Percentiles rank a stretch among this genome's conserved stretches.
Evolutionary conservation across 192 early-diverging fungal species (phyloP).

Genomic region (Umbelopsis sp.): DNA sequence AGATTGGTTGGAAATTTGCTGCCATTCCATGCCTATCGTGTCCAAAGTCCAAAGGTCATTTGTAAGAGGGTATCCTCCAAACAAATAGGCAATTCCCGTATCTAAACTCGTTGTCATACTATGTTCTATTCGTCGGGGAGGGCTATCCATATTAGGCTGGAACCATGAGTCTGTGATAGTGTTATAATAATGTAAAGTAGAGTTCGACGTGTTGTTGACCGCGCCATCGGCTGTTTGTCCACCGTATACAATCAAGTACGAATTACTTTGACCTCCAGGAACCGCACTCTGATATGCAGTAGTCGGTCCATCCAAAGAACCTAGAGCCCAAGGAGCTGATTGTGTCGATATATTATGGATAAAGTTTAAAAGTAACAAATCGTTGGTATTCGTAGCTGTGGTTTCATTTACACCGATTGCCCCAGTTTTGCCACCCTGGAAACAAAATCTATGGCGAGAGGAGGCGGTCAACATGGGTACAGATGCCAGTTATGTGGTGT

Average conservation of each 20-base stretch:
- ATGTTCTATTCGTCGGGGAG: constrained; percentile 20
- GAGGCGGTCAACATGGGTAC: neutral
- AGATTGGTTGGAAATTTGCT: neutral
- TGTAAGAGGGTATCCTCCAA: constrained; percentile 26
- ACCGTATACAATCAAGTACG: constrained; percentile 24
- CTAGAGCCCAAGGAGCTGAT: constrained; percentile 6
- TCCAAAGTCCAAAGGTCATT: constrained; percentile 27
- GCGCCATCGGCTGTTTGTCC: constrained; percentile 17
- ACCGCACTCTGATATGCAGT: constrained; percentile 22
- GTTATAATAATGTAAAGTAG: neutral
- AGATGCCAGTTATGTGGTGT: neutral
- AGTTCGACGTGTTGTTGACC: neutral
- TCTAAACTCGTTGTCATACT: constrained; percentile 13
- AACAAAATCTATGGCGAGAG: constrained; percentile 14
- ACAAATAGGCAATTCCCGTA: constrained; percentile 22
- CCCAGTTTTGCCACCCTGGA: constrained; percentile 22
- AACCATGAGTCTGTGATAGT: neutral
- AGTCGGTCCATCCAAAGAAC: constrained; percentile 16
- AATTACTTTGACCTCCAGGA: constrained; percentile 22
- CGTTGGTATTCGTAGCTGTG: constrained; percentile 15
- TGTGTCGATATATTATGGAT: neutral
- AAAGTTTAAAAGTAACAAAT: neutral
- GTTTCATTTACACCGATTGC: constrained; percentile 10
- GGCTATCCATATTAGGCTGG: neutral
- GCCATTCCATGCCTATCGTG: constrained; percentile 20